Evolutionary conservation across 2,329 filamentous ascomycete genomes (phyloP).

Genomic region (Exophiala xenobiotica): DNA sequence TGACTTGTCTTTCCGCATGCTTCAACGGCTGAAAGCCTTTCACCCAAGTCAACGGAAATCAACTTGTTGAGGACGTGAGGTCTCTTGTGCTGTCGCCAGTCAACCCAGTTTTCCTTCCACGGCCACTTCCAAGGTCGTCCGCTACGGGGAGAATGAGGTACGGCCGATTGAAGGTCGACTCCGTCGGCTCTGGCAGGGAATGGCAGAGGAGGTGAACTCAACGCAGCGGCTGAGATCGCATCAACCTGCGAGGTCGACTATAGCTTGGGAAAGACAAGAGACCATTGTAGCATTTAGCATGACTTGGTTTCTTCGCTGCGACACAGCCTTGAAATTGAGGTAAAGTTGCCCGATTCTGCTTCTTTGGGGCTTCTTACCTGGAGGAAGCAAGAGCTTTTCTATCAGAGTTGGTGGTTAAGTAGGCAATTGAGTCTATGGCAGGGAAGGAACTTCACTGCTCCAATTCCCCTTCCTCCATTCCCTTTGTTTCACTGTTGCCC

Average conservation of each 20-base stretch:
- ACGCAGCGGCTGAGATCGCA: not conserved
- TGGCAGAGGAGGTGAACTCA: not conserved
- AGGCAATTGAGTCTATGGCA: not conserved
- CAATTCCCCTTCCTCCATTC: not conserved
- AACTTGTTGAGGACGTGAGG: not conserved
- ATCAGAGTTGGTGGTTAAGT: not conserved
- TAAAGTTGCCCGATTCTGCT: not conserved
- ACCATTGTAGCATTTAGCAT: not conserved
- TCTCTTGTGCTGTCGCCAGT: not conserved
- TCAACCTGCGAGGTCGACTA: not conserved
- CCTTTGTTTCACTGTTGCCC: not conserved
- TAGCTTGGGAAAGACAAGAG: not conserved
- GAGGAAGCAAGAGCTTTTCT: not conserved
- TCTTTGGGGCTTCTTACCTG: not conserved
- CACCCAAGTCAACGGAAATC: not conserved
- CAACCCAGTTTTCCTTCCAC: not conserved
- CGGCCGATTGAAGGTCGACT: not conserved
- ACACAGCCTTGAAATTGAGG: not conserved
- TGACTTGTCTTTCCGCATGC: not conserved
- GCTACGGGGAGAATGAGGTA: not conserved
- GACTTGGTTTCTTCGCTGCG: not conserved
- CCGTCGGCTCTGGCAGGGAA: not conserved
- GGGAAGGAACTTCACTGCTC: not conserved
- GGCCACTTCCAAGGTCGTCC: not conserved
- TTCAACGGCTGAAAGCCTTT: not conserved